A percentile compares a stretch with the other conserved stretches of the same genome.
phyloP scores from a whole-genome alignment of 257 asterid species.

The Euphrasia confusa region DNA sequence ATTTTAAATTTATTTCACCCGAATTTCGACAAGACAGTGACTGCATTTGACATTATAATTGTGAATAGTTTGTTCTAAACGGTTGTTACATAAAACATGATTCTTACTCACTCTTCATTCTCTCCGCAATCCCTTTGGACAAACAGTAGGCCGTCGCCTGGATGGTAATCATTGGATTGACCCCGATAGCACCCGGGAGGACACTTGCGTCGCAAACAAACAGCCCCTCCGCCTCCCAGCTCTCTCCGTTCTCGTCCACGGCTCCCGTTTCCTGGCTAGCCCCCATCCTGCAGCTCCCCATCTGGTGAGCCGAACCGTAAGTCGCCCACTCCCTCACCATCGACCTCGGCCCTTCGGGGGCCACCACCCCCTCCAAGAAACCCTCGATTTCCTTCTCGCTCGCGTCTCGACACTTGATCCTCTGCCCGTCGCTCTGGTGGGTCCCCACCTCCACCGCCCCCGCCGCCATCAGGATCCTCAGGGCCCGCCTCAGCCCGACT shows the following conservation, averaged over 20 bases:
- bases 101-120: conserved; percentile 25
- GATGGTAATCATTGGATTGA: conserved; percentile 92
- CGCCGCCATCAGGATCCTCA: conserved; percentile 65
- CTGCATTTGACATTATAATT: too few species aligned
- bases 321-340: conserved; percentile 51
- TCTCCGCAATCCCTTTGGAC: conserved; percentile 48
- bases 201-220: conserved; percentile 86
- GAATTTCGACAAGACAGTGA: too few species aligned
- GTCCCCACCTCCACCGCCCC: conserved; percentile 90
- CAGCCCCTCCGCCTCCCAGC: conserved; percentile 82
- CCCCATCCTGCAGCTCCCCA: conserved; percentile 95
- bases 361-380: conserved; percentile 53
- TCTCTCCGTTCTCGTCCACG: conserved; percentile 81
- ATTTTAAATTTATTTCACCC: too few species aligned
- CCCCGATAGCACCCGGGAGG: conserved; percentile 76
- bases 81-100: too few species aligned
- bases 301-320: conserved; percentile 80
- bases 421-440: conserved; percentile 67
- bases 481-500: conserved; percentile 40
- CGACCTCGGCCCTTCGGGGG: conserved; percentile 56
- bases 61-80: too few species aligned
- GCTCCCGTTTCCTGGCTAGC: conserved; percentile 46
- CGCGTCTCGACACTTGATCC: conserved; percentile 41
- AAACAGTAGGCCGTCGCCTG: conserved; percentile 63
- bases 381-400: conserved; percentile 40